Evolutionary conservation across 2,329 filamentous ascomycete genomes (phyloP).

Genomic region (Basipetospora chlamydospora): DNA sequence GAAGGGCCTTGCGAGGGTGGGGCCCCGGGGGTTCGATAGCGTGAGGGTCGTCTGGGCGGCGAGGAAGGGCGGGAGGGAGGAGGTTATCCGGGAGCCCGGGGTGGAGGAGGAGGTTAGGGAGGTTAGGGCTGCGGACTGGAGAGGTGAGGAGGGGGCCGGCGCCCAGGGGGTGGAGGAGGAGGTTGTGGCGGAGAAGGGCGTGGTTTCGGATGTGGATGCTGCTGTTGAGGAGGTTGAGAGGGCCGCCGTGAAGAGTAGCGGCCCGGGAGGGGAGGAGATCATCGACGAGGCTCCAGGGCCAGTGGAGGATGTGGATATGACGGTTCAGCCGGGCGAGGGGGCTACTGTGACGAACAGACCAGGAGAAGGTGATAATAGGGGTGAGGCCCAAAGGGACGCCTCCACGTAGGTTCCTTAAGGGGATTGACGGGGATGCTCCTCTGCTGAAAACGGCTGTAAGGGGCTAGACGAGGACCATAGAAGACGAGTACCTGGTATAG

Average conservation of each 20-base stretch:
- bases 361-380: no score
- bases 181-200: conserved; percentile 25
- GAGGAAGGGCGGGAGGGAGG: conserved; percentile 26
- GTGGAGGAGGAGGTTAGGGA: conserved; percentile 57
- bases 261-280: conserved; percentile 21
- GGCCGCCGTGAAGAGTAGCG: conserved; percentile 21
- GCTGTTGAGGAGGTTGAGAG: conserved; percentile 19
- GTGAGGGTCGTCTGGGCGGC: conserved; percentile 85
- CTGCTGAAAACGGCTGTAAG: no score
- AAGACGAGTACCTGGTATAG: no score
- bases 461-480: no score
- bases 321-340: no score
- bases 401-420: no score
- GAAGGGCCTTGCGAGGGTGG: conserved; percentile 75
- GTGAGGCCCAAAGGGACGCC: no score
- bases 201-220: conserved; percentile 27
- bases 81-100: conserved; percentile 44
- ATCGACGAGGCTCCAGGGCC: no score
- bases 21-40: conserved; percentile 65
- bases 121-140: conserved; percentile 60
- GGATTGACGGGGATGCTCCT: no score
- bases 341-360: no score
- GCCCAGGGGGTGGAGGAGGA: conserved; percentile 25
- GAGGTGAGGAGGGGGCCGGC: conserved; percentile 31
- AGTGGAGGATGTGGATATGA: conserved; percentile 8